A percentile compares a stretch with the other conserved stretches of the same genome.
phyloP scores from a whole-genome alignment of 805 yeast species.

The Candida argentea region DNA sequence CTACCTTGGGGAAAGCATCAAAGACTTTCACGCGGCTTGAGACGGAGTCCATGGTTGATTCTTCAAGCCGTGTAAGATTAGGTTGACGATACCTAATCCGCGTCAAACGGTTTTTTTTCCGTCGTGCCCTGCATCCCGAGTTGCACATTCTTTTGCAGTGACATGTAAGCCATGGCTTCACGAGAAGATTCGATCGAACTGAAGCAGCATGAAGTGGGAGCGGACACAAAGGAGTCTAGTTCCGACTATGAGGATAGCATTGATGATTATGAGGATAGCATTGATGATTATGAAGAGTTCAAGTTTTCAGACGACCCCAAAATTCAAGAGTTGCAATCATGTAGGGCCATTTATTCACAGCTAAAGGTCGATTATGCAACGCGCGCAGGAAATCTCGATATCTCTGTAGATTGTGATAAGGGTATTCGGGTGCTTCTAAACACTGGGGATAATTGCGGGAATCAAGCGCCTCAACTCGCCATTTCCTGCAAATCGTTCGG shows the following conservation, averaged over 20 bases:
- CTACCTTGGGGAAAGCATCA: slow-evolving; percentile 39
- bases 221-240: too few relatives aligned
- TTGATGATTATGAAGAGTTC: background rate
- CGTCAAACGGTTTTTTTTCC: too few relatives aligned
- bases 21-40: slow-evolving; percentile 32
- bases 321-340: slow-evolving; percentile 30
- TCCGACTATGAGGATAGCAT: too few relatives aligned
- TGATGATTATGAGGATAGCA: too few relatives aligned
- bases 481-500: slow-evolving; percentile 5
- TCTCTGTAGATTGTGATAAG: slow-evolving; percentile 15
- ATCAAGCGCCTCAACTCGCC: slow-evolving; percentile 1
- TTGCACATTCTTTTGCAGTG: background rate
- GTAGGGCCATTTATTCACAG: slow-evolving; percentile 35
- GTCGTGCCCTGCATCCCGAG: too few relatives aligned
- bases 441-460: background rate
- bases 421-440: slow-evolving; percentile 7
- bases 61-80: background rate
- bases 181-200: too few relatives aligned
- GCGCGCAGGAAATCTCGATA: slow-evolving; percentile 14
- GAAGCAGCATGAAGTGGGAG: too few relatives aligned
- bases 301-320: slow-evolving; percentile 9
- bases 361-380: slow-evolving; percentile 4
- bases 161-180: background rate
- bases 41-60: slow-evolving; percentile 22
- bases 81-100: background rate